Conservation (phyloP, 2,329 filamentous ascomycete species). For the Cucurbitaria berberidis region DNA sequence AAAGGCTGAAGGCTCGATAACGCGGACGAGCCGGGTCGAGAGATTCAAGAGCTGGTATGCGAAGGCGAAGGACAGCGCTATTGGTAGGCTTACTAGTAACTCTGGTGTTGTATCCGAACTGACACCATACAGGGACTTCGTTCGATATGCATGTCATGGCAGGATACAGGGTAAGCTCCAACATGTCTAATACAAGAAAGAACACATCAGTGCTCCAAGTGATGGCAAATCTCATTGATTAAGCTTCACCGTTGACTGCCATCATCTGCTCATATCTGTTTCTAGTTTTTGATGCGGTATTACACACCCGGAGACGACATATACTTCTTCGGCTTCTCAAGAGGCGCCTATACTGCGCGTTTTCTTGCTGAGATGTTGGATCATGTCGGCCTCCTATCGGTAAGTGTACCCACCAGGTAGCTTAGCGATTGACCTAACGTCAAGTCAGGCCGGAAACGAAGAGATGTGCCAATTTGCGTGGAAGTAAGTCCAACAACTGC, state of each 20-base stretch:
- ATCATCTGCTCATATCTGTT: not conserved
- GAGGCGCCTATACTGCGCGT: slow-evolving; percentile 59
- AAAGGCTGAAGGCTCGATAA: slow-evolving; percentile 55
- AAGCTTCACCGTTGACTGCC: not conserved
- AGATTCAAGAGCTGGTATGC: slow-evolving; percentile 70
- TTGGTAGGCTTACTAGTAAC: slow-evolving; percentile 48
- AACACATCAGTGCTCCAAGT: too few relatives aligned
- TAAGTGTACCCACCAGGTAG: slow-evolving; percentile 12
- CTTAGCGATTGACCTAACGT: not conserved
- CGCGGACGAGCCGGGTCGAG: slow-evolving; percentile 62
- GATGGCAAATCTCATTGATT: not conserved
- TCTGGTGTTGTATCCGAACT: not conserved
- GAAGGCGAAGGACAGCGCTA: slow-evolving; percentile 78
- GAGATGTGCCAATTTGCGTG: slow-evolving; percentile 85
- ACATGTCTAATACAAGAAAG: not conserved
- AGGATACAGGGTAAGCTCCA: slow-evolving; percentile 74
- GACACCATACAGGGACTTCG: slow-evolving; percentile 63
- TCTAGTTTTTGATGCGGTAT: slow-evolving; percentile 57
- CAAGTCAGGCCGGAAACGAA: slow-evolving; percentile 71
- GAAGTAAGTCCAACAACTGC: slow-evolving; percentile 56
- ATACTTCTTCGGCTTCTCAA: slow-evolving; percentile 58
- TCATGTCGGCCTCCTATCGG: slow-evolving; percentile 75
- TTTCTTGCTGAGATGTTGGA: slow-evolving; percentile 80
- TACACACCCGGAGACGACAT: slow-evolving; percentile 57
- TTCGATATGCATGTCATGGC: slow-evolving; percentile 85